Evolutionary conservation across 352 stramenopile genomes (phyloP).

Genomic region (Pythium dissotocum): DNA sequence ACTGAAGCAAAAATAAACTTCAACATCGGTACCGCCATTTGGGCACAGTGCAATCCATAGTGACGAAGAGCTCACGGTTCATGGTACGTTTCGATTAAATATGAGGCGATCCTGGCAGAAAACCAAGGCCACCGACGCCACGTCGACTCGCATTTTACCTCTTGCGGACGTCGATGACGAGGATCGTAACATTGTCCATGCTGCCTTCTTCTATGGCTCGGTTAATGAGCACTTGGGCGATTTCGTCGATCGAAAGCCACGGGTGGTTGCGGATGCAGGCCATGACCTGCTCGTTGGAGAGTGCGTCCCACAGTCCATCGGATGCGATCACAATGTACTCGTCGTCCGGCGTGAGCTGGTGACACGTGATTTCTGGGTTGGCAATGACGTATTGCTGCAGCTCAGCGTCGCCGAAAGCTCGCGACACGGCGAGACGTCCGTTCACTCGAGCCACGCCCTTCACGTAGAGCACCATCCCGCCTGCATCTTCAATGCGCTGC

Average conservation of each 20-base stretch:
- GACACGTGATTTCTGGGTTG: slow-evolving; percentile 57
- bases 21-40: background rate
- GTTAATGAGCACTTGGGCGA: slow-evolving; percentile 63
- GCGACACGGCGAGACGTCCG: slow-evolving; percentile 59
- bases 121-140: background rate
- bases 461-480: slow-evolving; percentile 74
- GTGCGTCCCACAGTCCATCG: slow-evolving; percentile 74
- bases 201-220: slow-evolving; percentile 67
- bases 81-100: slow-evolving; percentile 19
- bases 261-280: slow-evolving; percentile 63
- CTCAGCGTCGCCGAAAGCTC: slow-evolving; percentile 73
- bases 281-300: slow-evolving; percentile 70
- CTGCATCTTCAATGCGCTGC: slow-evolving; percentile 63
- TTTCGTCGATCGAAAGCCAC: slow-evolving; percentile 61
- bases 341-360: slow-evolving; percentile 49
- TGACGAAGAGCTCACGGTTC: background rate
- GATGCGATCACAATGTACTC: slow-evolving; percentile 79
- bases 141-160: slow-evolving; percentile 4
- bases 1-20: slow-evolving; percentile 19
- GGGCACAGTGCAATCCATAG: background rate
- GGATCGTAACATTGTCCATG: slow-evolving; percentile 77
- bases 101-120: background rate
- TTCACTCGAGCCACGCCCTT: slow-evolving; percentile 76
- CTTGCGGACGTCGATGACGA: slow-evolving; percentile 69
- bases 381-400: slow-evolving; percentile 63